Evolutionary conservation across 2,329 filamentous ascomycete species (phyloP).

Genomic region (Penicillium hesseltinei): DNA sequence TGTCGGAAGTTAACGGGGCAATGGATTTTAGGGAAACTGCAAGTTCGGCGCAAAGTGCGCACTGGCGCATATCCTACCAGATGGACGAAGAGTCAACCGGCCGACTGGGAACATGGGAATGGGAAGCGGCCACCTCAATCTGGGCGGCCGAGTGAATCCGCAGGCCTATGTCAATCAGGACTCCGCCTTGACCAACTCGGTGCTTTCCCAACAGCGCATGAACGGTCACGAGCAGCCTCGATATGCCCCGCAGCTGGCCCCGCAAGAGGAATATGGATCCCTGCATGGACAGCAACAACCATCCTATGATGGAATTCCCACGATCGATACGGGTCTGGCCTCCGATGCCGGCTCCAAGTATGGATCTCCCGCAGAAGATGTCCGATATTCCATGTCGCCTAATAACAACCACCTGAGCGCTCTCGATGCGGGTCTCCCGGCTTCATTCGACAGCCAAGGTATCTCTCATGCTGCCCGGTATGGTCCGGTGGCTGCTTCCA

Average conservation of each 20-base stretch:
- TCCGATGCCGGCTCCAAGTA: slow-evolving; percentile 64
- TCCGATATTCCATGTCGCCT: slow-evolving; percentile 77
- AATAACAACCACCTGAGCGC: slow-evolving; percentile 74
- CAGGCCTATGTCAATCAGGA: slow-evolving; percentile 62
- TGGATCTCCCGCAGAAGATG: slow-evolving; percentile 78
- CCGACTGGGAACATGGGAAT: slow-evolving; percentile 50
- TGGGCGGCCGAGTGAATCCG: slow-evolving; percentile 66
- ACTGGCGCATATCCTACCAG: slow-evolving; percentile 90
- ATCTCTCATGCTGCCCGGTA: slow-evolving; percentile 88
- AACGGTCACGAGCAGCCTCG: slow-evolving; percentile 47
- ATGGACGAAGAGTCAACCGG: slow-evolving; percentile 87
- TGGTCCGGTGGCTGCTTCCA: slow-evolving; percentile 86
- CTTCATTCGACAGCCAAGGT: slow-evolving; percentile 94
- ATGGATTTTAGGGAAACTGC: slow-evolving; percentile 75
- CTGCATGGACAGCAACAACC: slow-evolving; percentile 44
- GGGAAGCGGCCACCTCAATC: slow-evolving; percentile 60
- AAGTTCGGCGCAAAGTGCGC: slow-evolving; percentile 98
- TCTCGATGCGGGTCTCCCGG: slow-evolving; percentile 85
- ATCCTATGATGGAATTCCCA: slow-evolving; percentile 52
- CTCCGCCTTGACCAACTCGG: slow-evolving; percentile 71
- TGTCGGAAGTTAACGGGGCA: slow-evolving; percentile 23
- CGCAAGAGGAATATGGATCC: slow-evolving; percentile 45
- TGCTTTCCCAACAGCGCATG: slow-evolving; percentile 63
- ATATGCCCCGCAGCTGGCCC: slow-evolving; percentile 41
- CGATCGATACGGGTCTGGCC: slow-evolving; percentile 58